A percentile compares a stretch with the other conserved stretches of the same genome.
These are phyloP conservation scores for Musa schizocarpa DNA, from an alignment of 176 grass and related monocot species.

Conservation along the genomic window DNA sequence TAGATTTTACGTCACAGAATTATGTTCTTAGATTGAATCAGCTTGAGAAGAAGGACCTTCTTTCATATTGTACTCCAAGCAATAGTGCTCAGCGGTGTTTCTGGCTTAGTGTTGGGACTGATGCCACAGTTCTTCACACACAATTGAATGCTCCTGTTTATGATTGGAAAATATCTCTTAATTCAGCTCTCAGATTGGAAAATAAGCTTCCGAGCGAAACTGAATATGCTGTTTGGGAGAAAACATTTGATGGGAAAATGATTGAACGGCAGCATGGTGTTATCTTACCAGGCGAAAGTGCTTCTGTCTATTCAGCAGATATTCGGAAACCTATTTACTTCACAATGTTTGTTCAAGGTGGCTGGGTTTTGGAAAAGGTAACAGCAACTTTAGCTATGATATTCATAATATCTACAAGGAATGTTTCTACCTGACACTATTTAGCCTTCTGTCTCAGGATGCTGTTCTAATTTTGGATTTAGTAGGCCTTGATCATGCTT, in stretches of 20 bases:
- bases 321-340: constrained; percentile 75
- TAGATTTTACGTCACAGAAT: constrained; percentile 30
- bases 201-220: constrained; percentile 86
- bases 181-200: constrained; percentile 85
- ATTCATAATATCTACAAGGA: neutral
- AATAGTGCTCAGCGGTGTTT: constrained; percentile 49
- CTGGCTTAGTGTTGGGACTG: constrained; percentile 77
- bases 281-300: constrained; percentile 54
- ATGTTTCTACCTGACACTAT: constrained; percentile 7
- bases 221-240: constrained; percentile 98
- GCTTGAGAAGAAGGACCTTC: constrained; percentile 83
- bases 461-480: constrained; percentile 74
- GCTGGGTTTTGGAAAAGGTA: constrained; percentile 95
- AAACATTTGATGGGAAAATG: constrained; percentile 61
- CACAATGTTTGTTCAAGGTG: constrained; percentile 86
- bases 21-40: constrained; percentile 70
- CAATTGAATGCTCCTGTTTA: constrained; percentile 78
- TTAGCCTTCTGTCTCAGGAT: constrained; percentile 49
- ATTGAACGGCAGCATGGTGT: constrained; percentile 76
- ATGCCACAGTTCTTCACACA: constrained; percentile 86
- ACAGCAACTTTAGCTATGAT: neutral
- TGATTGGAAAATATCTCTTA: constrained; percentile 91
- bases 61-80: constrained; percentile 50
- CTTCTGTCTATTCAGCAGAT: constrained; percentile 91
- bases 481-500: constrained; percentile 47